Conservation (phyloP, 805 yeast species). For the Debaryomyces maramus region DNA sequence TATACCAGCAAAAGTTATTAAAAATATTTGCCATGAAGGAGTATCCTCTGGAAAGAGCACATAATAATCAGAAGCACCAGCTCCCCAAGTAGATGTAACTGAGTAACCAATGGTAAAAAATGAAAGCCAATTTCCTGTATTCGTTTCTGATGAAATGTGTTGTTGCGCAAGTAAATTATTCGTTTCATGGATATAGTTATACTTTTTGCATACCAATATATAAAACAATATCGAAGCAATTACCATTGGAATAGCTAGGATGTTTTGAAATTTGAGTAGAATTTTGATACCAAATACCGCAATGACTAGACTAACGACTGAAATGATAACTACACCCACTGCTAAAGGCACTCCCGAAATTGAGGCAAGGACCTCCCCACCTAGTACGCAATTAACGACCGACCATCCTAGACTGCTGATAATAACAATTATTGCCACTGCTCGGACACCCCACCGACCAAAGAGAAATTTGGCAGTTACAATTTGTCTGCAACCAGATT, state of each 20-base stretch:
- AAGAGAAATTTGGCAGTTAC: conserved; percentile 37
- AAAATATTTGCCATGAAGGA: conserved; percentile 23
- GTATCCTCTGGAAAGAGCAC: conserved; percentile 32
- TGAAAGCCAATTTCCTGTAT: conserved; percentile 34
- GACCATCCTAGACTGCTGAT: conserved; percentile 40
- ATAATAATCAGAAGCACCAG: conserved; percentile 36
- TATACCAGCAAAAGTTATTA: conserved; percentile 28
- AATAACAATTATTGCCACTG: conserved; percentile 30
- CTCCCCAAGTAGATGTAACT: conserved; percentile 38
- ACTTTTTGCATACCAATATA: conserved; percentile 29
- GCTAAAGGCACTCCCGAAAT: conserved; percentile 25
- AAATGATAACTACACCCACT: conserved; percentile 32
- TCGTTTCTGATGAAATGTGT: conserved; percentile 15
- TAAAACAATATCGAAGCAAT: conserved; percentile 30
- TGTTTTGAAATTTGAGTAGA: conserved; percentile 28
- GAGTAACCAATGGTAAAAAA: conserved; percentile 37
- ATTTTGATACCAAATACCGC: conserved; percentile 35
- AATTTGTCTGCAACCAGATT: conserved; percentile 40
- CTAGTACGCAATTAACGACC: conserved; percentile 38
- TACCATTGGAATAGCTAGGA: conserved; percentile 30
- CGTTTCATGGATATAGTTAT: conserved; percentile 17
- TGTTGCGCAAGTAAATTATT: conserved; percentile 19
- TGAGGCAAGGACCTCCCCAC: conserved; percentile 34
- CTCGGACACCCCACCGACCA: conserved; percentile 36
- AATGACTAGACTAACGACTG: conserved; percentile 26